phyloP scores from a whole-genome alignment of 192 early-diverging fungal species.

The Funneliformis geosporum region DNA sequence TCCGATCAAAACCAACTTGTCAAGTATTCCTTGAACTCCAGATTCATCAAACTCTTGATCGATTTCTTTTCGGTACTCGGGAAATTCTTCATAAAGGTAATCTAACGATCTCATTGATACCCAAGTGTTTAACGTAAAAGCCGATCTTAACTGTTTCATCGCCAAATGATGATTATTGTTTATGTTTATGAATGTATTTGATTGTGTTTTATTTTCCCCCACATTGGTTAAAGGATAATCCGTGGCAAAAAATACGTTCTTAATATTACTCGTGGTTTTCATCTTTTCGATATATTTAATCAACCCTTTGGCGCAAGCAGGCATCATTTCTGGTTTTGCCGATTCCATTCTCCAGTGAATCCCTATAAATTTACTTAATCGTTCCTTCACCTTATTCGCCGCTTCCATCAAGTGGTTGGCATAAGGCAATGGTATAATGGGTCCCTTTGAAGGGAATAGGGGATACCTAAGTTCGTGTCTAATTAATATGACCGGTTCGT shows the following conservation, averaged over 20 bases:
- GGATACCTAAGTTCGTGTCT: not conserved
- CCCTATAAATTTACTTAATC: conserved; percentile 31
- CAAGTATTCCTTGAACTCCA: not conserved
- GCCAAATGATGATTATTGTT: conserved; percentile 38
- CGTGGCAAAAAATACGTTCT: conserved; percentile 38
- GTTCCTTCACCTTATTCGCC: not conserved
- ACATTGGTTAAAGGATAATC: conserved; percentile 39
- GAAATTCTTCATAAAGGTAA: not conserved
- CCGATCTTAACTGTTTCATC: conserved; percentile 18
- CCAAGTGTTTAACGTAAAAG: not conserved
- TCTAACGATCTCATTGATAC: not conserved
- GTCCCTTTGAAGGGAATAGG: not conserved
- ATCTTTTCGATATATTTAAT: conserved; percentile 24
- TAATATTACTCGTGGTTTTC: not conserved
- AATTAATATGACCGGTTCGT: not conserved
- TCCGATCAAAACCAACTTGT: not conserved
- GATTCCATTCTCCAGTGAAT: conserved; percentile 46
- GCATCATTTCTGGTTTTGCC: conserved; percentile 17
- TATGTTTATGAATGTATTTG: conserved; percentile 24
- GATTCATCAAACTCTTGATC: not conserved
- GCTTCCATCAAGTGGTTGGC: not conserved
- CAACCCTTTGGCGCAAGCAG: conserved; percentile 32
- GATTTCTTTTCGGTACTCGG: not conserved
- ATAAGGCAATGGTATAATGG: not conserved
- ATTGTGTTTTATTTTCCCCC: conserved; percentile 21